Base-by-base conservation (phyloP, 225 moss, liverwort and hornwort species). In the Physcomitrium patens region DNA sequence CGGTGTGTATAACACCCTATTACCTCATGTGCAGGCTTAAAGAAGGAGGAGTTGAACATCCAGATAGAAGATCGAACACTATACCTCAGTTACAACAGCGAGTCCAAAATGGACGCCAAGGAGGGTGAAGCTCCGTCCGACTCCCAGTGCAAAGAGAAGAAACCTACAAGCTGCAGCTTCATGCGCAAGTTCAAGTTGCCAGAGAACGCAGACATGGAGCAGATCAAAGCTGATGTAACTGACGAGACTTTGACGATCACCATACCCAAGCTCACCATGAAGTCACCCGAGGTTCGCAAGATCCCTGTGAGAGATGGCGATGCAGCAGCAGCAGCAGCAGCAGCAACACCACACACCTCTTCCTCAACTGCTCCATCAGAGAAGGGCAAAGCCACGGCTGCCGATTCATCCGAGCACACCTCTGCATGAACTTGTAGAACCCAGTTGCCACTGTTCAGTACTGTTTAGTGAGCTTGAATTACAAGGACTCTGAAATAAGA, bases 101-200 rank as follows among this genome's bases (percentile, higher is more conserved):
- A 12, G 14, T 28, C 44, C 62, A 19, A 47, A 13, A 47, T 12
- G 13, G 19, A 48, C 17, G n/a, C 44, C 12, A 18, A 64, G 52
- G 20, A 74, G 7, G 74, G 11, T 41, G 15, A 63, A 50, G 43
- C 11, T 68, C 7, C 54, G 46, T 28, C 27, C 54, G 24, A 47
- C 18, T 24, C 43, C 6, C 44, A 44, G 54, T 12, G 0, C 18
- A 19, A 20, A 19, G 7, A 43, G 43, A 22, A 57, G 69, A 28
- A 41, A 52, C 12, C 68, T 19, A 12, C 27, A 31, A 54, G 43
- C 43, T 50, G 66, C 3, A 37, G n/a, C 6, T 58, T 58, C 58
- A 63, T 63, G 50, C 69, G 77, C 10, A 77, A 59, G 27, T 83
- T 87, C 46, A 57, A 59, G 56, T 28, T 76, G n/a, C 75, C 80